Evolutionary conservation across 169 alveolate species (phyloP), one percentile per base, ranked within the genome.

Genomic region (Plasmodium fragile): DNA sequence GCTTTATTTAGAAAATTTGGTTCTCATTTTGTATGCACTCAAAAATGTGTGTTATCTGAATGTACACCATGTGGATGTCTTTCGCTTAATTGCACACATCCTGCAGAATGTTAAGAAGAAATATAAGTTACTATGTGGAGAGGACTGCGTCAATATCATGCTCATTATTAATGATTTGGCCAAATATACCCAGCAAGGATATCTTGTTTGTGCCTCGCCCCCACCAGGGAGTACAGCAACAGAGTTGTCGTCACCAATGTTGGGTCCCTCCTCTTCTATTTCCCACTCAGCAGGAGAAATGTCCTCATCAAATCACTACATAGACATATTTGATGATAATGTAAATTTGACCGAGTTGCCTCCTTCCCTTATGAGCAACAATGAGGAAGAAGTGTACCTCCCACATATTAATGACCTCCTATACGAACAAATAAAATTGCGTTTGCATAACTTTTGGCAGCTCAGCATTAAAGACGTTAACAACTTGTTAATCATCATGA

Each of bases 61-160:
- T 65, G 82, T 89, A 1, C 82, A 89, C 25, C 79, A 89, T 59
- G 8, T 77, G 18, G 65, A 89, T 34, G 75, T 89, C 16, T 89
- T 89, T 30, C 59, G 78, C 5, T 78, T 89, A 55, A 89, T 89
- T 36, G 16, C 90, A 13, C 72, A 89, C 70, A 89, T 89, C 18
- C 49, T 89, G 3, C 82, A 89, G 3, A 83, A 89, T 16, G 59
- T 89, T 43, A 78, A 78, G 71, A 41, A 18, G 39, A 89, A 89
- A 34, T 89, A 89, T 69, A 89, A 78, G 18, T 59, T 89, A 22
- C 81, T 89, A 11, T 55, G 59, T 36, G 94, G 94, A 41, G 94
- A 89, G 39, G 94, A 89, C 28, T 89, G 94, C 52, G 39, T 89
- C 5, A 89, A 89, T 18, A 89, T 89, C n/a, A 89, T 78, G 94